Evolutionary conservation across 345 rosid species (phyloP).

Genomic region (Salix brachista): DNA sequence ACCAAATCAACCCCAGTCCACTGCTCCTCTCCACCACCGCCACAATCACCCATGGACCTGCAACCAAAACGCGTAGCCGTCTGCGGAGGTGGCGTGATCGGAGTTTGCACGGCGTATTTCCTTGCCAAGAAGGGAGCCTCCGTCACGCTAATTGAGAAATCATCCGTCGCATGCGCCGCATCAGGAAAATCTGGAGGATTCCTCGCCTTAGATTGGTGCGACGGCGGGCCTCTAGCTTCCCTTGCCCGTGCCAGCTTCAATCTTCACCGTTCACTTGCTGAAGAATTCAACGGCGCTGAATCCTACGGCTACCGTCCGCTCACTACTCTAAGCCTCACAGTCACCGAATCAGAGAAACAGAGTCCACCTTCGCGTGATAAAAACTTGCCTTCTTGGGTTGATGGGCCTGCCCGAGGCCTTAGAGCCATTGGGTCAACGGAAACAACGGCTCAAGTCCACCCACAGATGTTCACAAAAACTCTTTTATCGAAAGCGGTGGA

Average conservation of each 20-base stretch:
- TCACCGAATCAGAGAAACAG: conserved; percentile 40
- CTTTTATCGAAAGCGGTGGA: conserved; percentile 51
- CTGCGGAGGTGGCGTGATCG: conserved; percentile 82
- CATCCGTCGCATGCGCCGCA: conserved; percentile 79
- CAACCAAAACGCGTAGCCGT: conserved; percentile 47
- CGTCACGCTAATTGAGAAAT: conserved; percentile 70
- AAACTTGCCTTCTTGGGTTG: conserved; percentile 64
- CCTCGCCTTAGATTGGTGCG: conserved; percentile 91
- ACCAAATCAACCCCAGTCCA: conserved; percentile 9
- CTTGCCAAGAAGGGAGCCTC: conserved; percentile 62
- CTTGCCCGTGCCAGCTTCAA: conserved; percentile 83
- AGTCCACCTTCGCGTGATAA: conserved; percentile 4
- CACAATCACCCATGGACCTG: conserved; percentile 21
- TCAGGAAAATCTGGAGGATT: conserved; percentile 93
- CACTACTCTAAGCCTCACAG: conserved; percentile 57
- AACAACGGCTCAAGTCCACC: conserved; percentile 85
- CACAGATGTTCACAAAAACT: conserved; percentile 63
- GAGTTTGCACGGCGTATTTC: conserved; percentile 87
- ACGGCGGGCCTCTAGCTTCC: conserved; percentile 49
- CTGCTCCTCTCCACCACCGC: conserved; percentile 17
- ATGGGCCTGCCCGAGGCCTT: conserved; percentile 49
- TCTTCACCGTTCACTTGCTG: conserved; percentile 73
- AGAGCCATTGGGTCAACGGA: conserved; percentile 55
- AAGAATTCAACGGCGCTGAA: conserved; percentile 62
- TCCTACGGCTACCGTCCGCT: conserved; percentile 74